These are phyloP conservation scores for Tetracladium marchalianum DNA, from an alignment of 495 filamentous ascomycete genomes.

Conservation along the genomic window DNA sequence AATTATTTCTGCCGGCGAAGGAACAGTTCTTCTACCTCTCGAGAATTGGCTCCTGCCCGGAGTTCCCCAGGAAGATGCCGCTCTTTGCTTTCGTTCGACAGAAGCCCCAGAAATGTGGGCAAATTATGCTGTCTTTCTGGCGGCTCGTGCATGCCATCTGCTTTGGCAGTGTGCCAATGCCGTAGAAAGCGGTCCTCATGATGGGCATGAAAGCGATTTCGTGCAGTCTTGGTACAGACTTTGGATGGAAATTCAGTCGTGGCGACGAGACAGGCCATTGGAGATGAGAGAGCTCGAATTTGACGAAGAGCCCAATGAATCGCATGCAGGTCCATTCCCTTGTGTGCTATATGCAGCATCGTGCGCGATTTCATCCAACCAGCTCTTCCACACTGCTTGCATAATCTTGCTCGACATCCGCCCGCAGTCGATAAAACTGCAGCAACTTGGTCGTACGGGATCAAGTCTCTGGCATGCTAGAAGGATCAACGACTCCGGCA, in stretches of 20 bases:
- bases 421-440: constrained; percentile 25
- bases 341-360: constrained; percentile 34
- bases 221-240: constrained; percentile 25
- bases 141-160: constrained; percentile 31
- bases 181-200: constrained; percentile 21
- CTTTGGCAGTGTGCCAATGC: constrained; percentile 30
- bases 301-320: constrained; percentile 23
- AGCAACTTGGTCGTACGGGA: constrained; percentile 15
- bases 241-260: constrained; percentile 34
- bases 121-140: constrained; percentile 38
- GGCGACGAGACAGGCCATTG: constrained; percentile 28
- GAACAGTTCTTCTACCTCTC: constrained; percentile 30
- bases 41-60: constrained; percentile 30
- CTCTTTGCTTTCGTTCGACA: not conserved
- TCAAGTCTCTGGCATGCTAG: constrained; percentile 35
- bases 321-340: constrained; percentile 28
- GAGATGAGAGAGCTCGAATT: constrained; percentile 23
- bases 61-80: constrained; percentile 28
- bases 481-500: too few species aligned
- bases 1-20: constrained; percentile 33
- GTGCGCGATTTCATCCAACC: constrained; percentile 40
- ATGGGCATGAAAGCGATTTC: constrained; percentile 4
- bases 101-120: constrained; percentile 9
- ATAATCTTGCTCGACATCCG: constrained; percentile 32
- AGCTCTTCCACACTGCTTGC: constrained; percentile 37